Evolutionary conservation across 2,329 filamentous ascomycete species (phyloP).

Genomic region (Helminthosporium solani): DNA sequence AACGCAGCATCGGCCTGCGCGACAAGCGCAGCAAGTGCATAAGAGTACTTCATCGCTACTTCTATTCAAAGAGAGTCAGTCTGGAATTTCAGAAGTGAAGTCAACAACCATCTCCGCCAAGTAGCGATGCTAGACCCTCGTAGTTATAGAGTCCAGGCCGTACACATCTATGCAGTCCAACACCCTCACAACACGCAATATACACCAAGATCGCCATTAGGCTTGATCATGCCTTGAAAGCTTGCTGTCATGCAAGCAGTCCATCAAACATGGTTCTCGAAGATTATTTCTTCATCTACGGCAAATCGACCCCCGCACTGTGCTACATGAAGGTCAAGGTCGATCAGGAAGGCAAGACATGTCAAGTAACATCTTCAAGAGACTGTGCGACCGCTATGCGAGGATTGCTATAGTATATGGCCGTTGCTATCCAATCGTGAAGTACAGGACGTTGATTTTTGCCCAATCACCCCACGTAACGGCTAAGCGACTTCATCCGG

Average conservation of each 20-base stretch:
- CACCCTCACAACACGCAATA: not conserved
- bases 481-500: not conserved
- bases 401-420: not conserved
- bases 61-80: too few species aligned
- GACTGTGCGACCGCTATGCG: not conserved
- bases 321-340: not conserved
- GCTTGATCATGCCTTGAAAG: not conserved
- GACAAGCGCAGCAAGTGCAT: slow-evolving; percentile 8
- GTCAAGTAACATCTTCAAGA: not conserved
- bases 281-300: slow-evolving; percentile 1
- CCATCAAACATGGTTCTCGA: not conserved
- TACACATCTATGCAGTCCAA: not conserved
- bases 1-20: slow-evolving; percentile 13
- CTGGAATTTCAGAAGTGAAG: not conserved
- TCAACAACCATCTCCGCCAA: not conserved
- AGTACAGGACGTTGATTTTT: not conserved
- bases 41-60: slow-evolving; percentile 12
- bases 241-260: not conserved
- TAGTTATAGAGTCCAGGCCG: not conserved
- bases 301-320: not conserved
- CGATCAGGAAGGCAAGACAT: not conserved
- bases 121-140: not conserved
- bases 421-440: too few species aligned
- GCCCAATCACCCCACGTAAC: not conserved
- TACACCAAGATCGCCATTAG: not conserved